Evolutionary conservation across 2,329 filamentous ascomycete species (phyloP).

Genomic region (Aspergillus texensis): DNA sequence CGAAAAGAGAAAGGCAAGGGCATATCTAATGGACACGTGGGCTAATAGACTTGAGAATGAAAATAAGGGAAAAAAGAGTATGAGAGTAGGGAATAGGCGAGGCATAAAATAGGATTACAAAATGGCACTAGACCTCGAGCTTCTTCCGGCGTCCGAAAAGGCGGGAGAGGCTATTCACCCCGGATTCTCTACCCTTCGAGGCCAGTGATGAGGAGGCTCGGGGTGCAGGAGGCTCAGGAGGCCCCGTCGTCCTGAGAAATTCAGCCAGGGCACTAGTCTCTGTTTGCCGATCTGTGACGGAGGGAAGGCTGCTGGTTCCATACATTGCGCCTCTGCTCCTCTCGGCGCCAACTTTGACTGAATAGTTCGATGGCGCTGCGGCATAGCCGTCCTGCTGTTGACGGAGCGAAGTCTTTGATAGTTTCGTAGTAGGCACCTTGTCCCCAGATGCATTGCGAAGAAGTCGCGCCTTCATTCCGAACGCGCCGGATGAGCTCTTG

Average conservation of each 20-base stretch:
- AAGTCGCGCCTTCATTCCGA: slow-evolving; percentile 38
- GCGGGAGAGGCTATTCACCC: slow-evolving; percentile 27
- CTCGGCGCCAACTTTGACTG: slow-evolving; percentile 41
- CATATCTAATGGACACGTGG: slow-evolving; percentile 11
- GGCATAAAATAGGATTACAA: neutral
- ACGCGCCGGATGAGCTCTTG: slow-evolving; percentile 20
- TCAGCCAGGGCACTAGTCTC: slow-evolving; percentile 70
- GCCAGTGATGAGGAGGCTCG: slow-evolving; percentile 28
- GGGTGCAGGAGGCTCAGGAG: slow-evolving; percentile 50
- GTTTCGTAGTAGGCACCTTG: slow-evolving; percentile 31
- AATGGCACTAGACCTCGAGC: slow-evolving; percentile 23
- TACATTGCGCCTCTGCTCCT: slow-evolving; percentile 27
- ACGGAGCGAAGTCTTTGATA: slow-evolving; percentile 37
- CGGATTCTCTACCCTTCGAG: slow-evolving; percentile 20
- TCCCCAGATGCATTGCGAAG: slow-evolving; percentile 35
- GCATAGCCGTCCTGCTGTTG: slow-evolving; percentile 35
- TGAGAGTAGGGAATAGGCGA: slow-evolving; percentile 3
- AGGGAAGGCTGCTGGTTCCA: slow-evolving; percentile 22
- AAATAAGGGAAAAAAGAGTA: slow-evolving; percentile 3
- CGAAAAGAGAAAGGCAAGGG: neutral
- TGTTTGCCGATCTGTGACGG: slow-evolving; percentile 31
- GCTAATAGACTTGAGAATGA: slow-evolving; percentile 15
- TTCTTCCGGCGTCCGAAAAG: slow-evolving; percentile 40
- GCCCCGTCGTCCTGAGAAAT: slow-evolving; percentile 71
- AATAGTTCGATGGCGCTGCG: slow-evolving; percentile 38